These are phyloP conservation scores for Cicer pinnatifidum DNA, from an alignment of 306 rosid genomes.

Conservation along the genomic window DNA sequence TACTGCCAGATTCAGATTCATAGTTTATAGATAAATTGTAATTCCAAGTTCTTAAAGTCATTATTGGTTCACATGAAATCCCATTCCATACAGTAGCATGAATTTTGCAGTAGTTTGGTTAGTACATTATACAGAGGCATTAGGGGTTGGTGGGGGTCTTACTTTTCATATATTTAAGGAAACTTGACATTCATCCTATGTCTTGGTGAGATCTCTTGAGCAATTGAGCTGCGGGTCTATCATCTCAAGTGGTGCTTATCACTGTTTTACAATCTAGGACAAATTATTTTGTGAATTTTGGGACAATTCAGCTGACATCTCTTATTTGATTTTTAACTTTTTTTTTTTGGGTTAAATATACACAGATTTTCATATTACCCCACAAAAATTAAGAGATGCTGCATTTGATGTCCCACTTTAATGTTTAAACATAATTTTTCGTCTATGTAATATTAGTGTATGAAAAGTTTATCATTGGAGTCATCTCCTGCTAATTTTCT, in stretches of 20 bases:
- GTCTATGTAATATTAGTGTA: background rate
- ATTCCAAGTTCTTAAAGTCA: conserved; percentile 52
- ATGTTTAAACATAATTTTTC: background rate
- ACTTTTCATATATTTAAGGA: background rate
- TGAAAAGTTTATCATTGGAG: background rate
- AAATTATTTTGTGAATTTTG: background rate
- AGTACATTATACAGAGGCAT: background rate
- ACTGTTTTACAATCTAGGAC: conserved; percentile 32
- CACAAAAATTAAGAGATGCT: too few relatives aligned
- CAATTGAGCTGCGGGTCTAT: conserved; percentile 13
- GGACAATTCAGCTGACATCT: background rate
- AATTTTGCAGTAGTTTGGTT: too few relatives aligned
- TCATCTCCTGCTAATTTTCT: background rate
- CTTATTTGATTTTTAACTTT: background rate
- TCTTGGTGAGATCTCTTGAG: conserved; percentile 27
- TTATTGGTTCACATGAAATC: conserved; percentile 49
- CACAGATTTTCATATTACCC: too few relatives aligned
- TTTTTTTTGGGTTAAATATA: too few relatives aligned
- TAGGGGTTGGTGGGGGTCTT: background rate
- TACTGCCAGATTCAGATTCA: conserved; percentile 64
- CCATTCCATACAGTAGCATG: conserved; percentile 10
- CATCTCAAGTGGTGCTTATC: background rate
- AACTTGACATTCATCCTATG: conserved; percentile 7
- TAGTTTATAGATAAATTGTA: conserved; percentile 55
- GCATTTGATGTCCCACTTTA: too few relatives aligned